Percentiles rank a stretch among this genome's conserved stretches.
Evolutionary conservation across 805 yeast species (phyloP).

Genomic region (Candida dajiaensis): DNA sequence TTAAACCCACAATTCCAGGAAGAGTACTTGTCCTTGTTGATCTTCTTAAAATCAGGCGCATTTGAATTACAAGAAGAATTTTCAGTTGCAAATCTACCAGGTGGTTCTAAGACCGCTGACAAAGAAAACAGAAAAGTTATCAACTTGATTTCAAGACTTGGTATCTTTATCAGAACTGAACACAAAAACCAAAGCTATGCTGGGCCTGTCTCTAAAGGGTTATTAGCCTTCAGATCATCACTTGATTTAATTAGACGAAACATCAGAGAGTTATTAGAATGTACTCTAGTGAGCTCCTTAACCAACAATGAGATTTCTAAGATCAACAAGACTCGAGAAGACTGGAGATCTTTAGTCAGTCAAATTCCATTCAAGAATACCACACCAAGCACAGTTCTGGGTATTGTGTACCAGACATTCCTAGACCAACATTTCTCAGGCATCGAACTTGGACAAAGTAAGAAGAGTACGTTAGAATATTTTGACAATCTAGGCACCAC

Average conservation of each 20-base stretch:
- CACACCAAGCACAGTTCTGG: slow-evolving; percentile 58
- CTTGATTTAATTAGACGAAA: slow-evolving; percentile 45
- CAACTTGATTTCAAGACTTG: slow-evolving; percentile 41
- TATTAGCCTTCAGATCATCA: slow-evolving; percentile 63
- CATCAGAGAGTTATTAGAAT: slow-evolving; percentile 50
- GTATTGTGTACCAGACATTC: slow-evolving; percentile 47
- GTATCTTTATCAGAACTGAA: slow-evolving; percentile 38
- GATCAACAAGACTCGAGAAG: slow-evolving; percentile 34
- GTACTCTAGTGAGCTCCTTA: slow-evolving; percentile 43
- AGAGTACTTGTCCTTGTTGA: slow-evolving; percentile 40
- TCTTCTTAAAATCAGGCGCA: slow-evolving; percentile 40
- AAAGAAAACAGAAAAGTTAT: slow-evolving; percentile 28
- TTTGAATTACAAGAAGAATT: slow-evolving; percentile 30
- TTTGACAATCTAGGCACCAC: slow-evolving; percentile 4
- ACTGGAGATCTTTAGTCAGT: slow-evolving; percentile 54
- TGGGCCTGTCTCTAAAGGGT: slow-evolving; percentile 65
- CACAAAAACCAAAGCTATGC: slow-evolving; percentile 51
- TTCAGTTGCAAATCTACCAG: slow-evolving; percentile 29
- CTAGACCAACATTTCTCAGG: slow-evolving; percentile 14
- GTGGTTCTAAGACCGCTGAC: slow-evolving; percentile 30
- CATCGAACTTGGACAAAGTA: neutral
- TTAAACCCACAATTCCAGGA: slow-evolving; percentile 31
- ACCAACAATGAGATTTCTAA: slow-evolving; percentile 57
- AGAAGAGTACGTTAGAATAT: neutral
- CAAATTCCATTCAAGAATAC: slow-evolving; percentile 56